phyloP scores from a whole-genome alignment of 345 rosid species.

The Schrenkiella parvula region DNA sequence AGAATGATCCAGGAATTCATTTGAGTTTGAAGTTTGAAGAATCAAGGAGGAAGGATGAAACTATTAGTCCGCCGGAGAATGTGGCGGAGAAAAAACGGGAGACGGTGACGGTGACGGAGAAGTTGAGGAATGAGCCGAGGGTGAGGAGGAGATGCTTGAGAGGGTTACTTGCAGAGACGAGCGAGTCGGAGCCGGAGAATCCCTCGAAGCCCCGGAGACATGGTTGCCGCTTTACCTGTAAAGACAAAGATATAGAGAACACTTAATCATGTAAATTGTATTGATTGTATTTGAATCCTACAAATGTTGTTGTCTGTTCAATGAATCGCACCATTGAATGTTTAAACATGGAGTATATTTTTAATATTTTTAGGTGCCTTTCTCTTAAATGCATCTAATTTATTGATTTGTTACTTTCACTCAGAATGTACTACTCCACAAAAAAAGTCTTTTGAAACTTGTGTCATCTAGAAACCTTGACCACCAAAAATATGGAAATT shows the following conservation, averaged over 20 bases:
- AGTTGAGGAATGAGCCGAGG: slow-evolving; percentile 50
- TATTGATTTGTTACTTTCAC: background rate
- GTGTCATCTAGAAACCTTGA: slow-evolving; percentile 14
- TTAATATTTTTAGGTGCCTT: background rate
- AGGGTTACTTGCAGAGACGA: slow-evolving; percentile 74
- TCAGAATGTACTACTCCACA: background rate
- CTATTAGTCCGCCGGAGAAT: background rate
- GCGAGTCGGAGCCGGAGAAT: slow-evolving; percentile 62
- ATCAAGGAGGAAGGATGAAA: background rate
- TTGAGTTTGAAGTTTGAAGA: slow-evolving; percentile 30
- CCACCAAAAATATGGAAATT: background rate
- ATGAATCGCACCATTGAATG: background rate
- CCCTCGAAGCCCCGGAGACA: slow-evolving; percentile 68
- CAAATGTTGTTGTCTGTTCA: slow-evolving; percentile 7
- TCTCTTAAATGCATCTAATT: background rate
- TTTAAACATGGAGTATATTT: background rate
- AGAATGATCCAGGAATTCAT: slow-evolving; percentile 63
- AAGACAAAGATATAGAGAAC: slow-evolving; percentile 44
- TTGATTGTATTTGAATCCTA: background rate
- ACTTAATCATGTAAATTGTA: background rate
- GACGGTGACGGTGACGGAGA: slow-evolving; percentile 38
- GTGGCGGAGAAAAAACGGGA: slow-evolving; percentile 28
- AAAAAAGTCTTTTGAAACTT: background rate
- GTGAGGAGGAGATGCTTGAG: slow-evolving; percentile 68
- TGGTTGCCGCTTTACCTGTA: slow-evolving; percentile 57